Percentiles rank a stretch among this genome's conserved stretches.
Conservation (phyloP, 164 flowering plant genomes). For the Aristolochia californica region DNA sequence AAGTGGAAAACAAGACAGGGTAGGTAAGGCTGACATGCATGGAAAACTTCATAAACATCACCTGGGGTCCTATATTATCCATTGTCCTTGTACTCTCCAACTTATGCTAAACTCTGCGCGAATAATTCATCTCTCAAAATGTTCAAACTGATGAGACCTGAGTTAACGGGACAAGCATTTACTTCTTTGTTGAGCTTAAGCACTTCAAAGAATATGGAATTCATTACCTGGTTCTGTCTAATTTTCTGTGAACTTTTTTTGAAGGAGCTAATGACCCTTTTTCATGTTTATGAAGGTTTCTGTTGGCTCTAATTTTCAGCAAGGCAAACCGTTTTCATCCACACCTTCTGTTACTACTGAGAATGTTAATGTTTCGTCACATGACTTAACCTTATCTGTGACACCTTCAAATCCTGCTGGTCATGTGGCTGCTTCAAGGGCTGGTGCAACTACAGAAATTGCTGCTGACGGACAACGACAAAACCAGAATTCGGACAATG, state of each 20-base stretch:
- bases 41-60: not conserved
- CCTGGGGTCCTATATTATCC: not conserved
- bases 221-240: too few species aligned
- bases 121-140: too few species aligned
- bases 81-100: too few species aligned
- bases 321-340: conserved; percentile 15
- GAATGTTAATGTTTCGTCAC: conserved; percentile 25
- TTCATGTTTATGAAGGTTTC: not conserved
- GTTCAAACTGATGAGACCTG: too few species aligned
- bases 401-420: conserved; percentile 12
- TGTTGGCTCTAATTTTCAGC: not conserved
- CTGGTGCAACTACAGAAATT: conserved; percentile 12
- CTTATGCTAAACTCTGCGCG: too few species aligned
- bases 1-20: too few species aligned
- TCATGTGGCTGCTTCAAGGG: conserved; percentile 15
- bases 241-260: too few species aligned
- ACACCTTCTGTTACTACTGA: conserved; percentile 29
- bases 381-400: conserved; percentile 33
- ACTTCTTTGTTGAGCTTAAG: too few species aligned
- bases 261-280: too few species aligned
- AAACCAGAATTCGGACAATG: conserved; percentile 6
- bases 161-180: too few species aligned
- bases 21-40: too few species aligned
- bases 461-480: conserved; percentile 21
- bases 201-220: too few species aligned